Evolutionary conservation across 2,329 filamentous ascomycete species (phyloP), one percentile per base, ranked within the genome.

Genomic region (Apiospora rasikravindrae): DNA sequence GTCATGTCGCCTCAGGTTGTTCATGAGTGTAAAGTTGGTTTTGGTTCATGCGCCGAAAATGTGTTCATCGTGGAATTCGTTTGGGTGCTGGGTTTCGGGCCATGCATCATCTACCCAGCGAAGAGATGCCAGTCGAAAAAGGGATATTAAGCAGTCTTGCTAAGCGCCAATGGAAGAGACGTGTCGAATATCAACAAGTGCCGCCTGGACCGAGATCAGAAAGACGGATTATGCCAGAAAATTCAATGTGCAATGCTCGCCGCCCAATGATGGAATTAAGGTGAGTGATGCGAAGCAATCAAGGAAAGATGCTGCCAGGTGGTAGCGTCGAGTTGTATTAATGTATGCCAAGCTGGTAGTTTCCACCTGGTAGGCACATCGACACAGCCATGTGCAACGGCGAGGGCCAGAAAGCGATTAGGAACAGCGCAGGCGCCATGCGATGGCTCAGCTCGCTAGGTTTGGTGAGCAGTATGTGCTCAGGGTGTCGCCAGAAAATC

Each of bases 241-340:
- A 64, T 6, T 24, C 57, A 64, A 22, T 40, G 47, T 33, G 67
- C 67, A 69, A 49, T 24, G 67, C 67, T 37, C 67, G 44, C 67
- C 44, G 67, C 67, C 67, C 26, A 69, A 26, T 69, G 67, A 69
- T 69, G 44, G 47, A 29, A 69, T 29, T 69, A 44, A 69, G 44
- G 67, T 69, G 44, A 69, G 33, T 40, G 22, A 40, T 64, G 57
- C 57, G 37, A 13, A 64, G 22, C 57, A 22, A 64, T 10, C 57
- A 64, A 64, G 19, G 57, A 64, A 40, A 37, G 33, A 40, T 24
- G 57, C 33, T 64, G 33, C 57, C 57, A 64, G 33, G 19, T 64
- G 29, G 22, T 64, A 22, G 33, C 33, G 57, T 40, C 57, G 57
- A 40, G 57, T 22, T 64, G 29, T 64, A 64, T 64, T 64, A 40